Evolutionary conservation across 2,329 filamentous ascomycete genomes (phyloP).

Genomic region (Cladosporium sp.): DNA sequence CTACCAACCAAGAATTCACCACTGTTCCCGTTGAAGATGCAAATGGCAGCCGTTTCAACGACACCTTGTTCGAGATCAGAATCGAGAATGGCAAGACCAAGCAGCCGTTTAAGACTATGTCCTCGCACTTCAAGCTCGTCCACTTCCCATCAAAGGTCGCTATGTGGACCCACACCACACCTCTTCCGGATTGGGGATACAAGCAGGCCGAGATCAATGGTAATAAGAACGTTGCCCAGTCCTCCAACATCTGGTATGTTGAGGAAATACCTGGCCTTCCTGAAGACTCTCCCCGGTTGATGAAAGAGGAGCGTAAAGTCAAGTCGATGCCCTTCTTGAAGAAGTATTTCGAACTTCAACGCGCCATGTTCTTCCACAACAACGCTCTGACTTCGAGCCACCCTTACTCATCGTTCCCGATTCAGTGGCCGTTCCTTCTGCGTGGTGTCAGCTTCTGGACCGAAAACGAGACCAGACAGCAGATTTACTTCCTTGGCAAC

Average conservation of each 20-base stretch:
- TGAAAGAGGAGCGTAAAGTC: slow-evolving; percentile 71
- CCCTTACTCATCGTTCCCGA: slow-evolving; percentile 89
- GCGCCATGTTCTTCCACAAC: slow-evolving; percentile 99
- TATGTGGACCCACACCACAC: slow-evolving; percentile 96
- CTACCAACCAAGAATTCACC: slow-evolving; percentile 98
- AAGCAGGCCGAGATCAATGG: slow-evolving; percentile 99
- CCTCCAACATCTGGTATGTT: slow-evolving; percentile 90
- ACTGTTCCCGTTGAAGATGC: slow-evolving; percentile 71
- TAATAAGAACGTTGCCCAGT: slow-evolving; percentile 88
- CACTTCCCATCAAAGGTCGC: slow-evolving; percentile 94
- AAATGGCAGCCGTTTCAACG: slow-evolving; percentile 69
- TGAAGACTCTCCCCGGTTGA: slow-evolving; percentile 65
- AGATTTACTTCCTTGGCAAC: slow-evolving; percentile 98
- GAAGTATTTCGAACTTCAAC: slow-evolving; percentile 95
- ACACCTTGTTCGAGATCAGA: slow-evolving; percentile 88
- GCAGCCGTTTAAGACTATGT: slow-evolving; percentile 84
- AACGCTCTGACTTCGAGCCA: slow-evolving; percentile 96
- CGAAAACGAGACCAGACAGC: slow-evolving; percentile 85
- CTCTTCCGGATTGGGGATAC: slow-evolving; percentile 94
- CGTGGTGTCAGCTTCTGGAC: slow-evolving; percentile 99
- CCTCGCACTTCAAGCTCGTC: slow-evolving; percentile 92
- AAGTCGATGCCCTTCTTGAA: slow-evolving; percentile 82
- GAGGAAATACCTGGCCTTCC: slow-evolving; percentile 84
- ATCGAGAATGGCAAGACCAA: slow-evolving; percentile 78
- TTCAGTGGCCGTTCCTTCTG: slow-evolving; percentile 96